A percentile compares a stretch with the other conserved stretches of the same genome.
Conservation (phyloP, 1,139 yeast genomes). For the Debaryomyces singareniensis region DNA sequence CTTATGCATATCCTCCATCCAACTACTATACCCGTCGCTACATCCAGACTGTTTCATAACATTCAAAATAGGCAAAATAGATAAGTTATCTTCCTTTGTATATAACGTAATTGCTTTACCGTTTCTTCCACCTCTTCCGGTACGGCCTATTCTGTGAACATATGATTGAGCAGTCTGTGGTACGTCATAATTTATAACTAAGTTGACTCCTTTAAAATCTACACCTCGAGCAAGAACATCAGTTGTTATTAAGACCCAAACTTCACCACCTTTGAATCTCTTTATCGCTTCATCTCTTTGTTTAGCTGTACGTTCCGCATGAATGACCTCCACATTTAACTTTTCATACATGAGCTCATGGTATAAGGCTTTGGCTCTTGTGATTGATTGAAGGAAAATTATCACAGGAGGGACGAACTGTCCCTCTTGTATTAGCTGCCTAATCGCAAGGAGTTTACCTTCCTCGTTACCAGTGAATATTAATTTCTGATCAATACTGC, state of each 20-base stretch:
- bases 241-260: constrained; percentile 95
- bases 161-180: constrained; percentile 93
- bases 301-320: constrained; percentile 86
- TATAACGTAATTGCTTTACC: constrained; percentile 91
- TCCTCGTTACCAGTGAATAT: constrained; percentile 90
- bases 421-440: constrained; percentile 81
- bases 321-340: constrained; percentile 90
- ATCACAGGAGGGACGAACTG: constrained; percentile 90
- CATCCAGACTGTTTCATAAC: constrained; percentile 94
- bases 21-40: constrained; percentile 55
- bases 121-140: constrained; percentile 88
- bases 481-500: constrained; percentile 75
- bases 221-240: constrained; percentile 96
- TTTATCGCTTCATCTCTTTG: constrained; percentile 86
- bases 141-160: constrained; percentile 97
- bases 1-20: constrained; percentile 81
- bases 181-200: constrained; percentile 93
- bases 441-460: constrained; percentile 85
- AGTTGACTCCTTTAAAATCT: constrained; percentile 91
- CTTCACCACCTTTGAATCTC: constrained; percentile 78
- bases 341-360: constrained; percentile 89
- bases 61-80: constrained; percentile 78
- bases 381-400: constrained; percentile 84
- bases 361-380: constrained; percentile 90
- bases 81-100: constrained; percentile 78